These are phyloP conservation scores for Babesia ovis DNA, from an alignment of 169 alveolate genomes.

Conservation along the genomic window DNA sequence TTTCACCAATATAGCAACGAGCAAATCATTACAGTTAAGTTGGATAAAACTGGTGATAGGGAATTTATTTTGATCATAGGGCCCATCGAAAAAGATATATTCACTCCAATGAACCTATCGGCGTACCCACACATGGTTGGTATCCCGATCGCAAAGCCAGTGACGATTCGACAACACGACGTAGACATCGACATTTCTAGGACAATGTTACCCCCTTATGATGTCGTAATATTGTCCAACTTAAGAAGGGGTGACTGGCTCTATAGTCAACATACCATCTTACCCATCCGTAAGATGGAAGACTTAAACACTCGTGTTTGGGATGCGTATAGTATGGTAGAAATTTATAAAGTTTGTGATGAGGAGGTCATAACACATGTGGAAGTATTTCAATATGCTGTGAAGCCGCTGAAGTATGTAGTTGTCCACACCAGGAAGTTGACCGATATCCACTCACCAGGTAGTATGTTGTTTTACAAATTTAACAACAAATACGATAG, in stretches of 20 bases:
- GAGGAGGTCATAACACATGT: background rate
- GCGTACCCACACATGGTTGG: background rate
- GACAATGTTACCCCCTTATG: background rate
- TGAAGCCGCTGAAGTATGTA: background rate
- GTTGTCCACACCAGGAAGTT: background rate
- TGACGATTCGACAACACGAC: background rate
- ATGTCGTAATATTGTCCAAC: background rate
- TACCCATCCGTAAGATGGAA: background rate
- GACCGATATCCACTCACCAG: background rate
- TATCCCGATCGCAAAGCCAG: background rate
- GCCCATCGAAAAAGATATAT: background rate
- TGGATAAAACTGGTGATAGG: background rate
- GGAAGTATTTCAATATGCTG: background rate
- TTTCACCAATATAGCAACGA: background rate
- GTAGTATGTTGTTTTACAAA: background rate
- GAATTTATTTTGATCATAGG: background rate
- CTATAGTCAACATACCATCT: background rate
- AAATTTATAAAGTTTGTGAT: background rate
- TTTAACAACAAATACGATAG: background rate
- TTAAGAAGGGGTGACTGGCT: constrained; percentile 1
- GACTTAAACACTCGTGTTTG: background rate
- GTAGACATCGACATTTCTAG: background rate
- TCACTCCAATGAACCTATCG: background rate
- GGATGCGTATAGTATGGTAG: background rate
- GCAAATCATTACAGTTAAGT: background rate